phyloP scores from a whole-genome alignment of 441 rosid genomes.

The Syzygium malaccense region DNA sequence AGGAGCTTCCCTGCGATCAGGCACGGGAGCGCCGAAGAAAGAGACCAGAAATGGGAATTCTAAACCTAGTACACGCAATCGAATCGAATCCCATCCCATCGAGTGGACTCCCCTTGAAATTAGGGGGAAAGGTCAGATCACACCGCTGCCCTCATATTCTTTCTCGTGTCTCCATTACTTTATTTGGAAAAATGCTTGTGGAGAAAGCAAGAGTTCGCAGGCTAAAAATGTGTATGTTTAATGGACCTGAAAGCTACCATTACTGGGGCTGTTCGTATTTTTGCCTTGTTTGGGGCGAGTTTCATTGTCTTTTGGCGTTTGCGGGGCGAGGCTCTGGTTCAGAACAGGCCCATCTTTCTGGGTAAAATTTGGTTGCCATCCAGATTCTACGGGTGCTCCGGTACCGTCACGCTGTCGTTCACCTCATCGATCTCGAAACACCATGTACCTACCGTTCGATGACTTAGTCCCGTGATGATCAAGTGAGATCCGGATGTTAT shows the following conservation, averaged over 20 bases:
- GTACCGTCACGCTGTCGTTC: not conserved
- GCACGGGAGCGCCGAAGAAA: not conserved
- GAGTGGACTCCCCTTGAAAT: not conserved
- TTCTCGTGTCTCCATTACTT: not conserved
- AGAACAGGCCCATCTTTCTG: not conserved
- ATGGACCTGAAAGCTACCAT: not conserved
- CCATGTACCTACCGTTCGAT: not conserved
- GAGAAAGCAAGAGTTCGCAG: not conserved
- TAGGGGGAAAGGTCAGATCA: not conserved
- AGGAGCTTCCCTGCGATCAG: not conserved
- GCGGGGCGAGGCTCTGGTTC: not conserved
- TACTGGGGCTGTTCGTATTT: not conserved
- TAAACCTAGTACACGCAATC: not conserved
- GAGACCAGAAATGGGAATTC: not conserved
- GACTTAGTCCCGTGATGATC: not conserved
- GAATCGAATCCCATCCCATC: not conserved
- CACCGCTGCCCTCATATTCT: not conserved
- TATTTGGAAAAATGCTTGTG: not conserved
- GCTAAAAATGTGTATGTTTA: not conserved
- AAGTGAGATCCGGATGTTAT: not conserved
- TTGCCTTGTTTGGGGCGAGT: not conserved
- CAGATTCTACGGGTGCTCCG: not conserved
- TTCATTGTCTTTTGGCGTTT: not conserved
- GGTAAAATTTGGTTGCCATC: not conserved
- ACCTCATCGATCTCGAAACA: not conserved